Evolutionary conservation across 331 rosid genomes (phyloP).

Genomic region (Spiraea crenata): DNA sequence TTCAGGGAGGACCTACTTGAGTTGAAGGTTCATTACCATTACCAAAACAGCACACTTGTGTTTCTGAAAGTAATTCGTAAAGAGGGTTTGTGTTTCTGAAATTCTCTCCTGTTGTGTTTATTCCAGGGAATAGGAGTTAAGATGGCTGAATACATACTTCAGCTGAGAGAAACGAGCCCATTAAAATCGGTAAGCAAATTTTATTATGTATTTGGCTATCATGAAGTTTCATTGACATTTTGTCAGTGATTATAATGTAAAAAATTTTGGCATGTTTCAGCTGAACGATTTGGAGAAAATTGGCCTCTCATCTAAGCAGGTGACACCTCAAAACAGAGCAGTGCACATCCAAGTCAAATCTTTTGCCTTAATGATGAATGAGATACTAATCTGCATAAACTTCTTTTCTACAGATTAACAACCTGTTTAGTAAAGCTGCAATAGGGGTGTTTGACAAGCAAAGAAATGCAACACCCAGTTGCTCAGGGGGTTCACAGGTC

Average conservation of each 20-base stretch:
- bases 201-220: background rate
- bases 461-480: constrained; percentile 28
- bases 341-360: background rate
- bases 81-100: background rate
- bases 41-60: background rate
- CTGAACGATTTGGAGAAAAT: constrained; percentile 82
- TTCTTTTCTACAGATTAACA: constrained; percentile 44
- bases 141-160: constrained; percentile 79
- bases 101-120: background rate
- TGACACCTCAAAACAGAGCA: constrained; percentile 3
- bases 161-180: constrained; percentile 77
- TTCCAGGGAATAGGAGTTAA: constrained; percentile 83
- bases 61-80: background rate
- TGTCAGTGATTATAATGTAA: too few relatives aligned
- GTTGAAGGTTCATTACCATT: constrained; percentile 56
- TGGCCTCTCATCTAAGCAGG: constrained; percentile 94
- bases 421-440: constrained; percentile 70
- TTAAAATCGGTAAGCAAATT: constrained; percentile 64
- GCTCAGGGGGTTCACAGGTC: constrained; percentile 16
- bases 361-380: background rate
- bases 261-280: constrained; percentile 46
- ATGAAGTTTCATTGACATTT: background rate
- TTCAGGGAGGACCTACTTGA: constrained; percentile 80
- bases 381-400: background rate
- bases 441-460: constrained; percentile 51